Base-by-base conservation (phyloP, 2,329 filamentous ascomycete species). In the Beauveria bassiana region DNA sequence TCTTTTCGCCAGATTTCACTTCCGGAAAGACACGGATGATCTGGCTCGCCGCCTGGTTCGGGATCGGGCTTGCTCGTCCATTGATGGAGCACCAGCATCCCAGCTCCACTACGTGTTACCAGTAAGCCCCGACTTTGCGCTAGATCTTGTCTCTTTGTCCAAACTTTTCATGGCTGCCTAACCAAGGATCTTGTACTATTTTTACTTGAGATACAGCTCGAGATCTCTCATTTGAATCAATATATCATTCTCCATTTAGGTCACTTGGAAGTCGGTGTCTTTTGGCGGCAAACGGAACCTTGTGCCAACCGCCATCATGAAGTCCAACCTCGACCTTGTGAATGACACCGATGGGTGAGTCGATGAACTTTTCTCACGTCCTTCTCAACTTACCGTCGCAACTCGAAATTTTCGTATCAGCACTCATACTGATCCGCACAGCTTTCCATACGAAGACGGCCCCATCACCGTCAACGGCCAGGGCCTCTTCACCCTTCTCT, bases 381-480 rank as follows among this genome's bases (percentile, higher is more conserved):
- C 22, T 45, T 16, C 14, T 18, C n/a, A 18, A 4, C n/a, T 31
- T 28, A 31, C 28, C 9, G 28, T 34, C 16, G 22, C 43, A 10
- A 38, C 43, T 38, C 9, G 1, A 22, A 8, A 38, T 59, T 2
- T 20, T 4, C 24, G 38, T 24, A 14, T 24, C n/a, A 22, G n/a
- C 14, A 28, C 20, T 54, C 20, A 53, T 34, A 24, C 42, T 43
- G n/a, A 61, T 26, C 3, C 22, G 4, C 34, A 9, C 68, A 93
- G 90, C 69, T 96, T 96, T 70, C 92, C 92, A 1, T 91, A 96
- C 74, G 80, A 82, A 61, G 80, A 87, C 60, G 78, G 86, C 60
- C 78, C 87, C 65, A 81, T 84, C 10, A 71, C 81, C 62, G 77
- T 78, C 56, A 85, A 88, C 72, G 75, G 80, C 50, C 73, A 77